phyloP scores from a whole-genome alignment of 2,329 filamentous ascomycete genomes.

The Fusarium longipes region DNA sequence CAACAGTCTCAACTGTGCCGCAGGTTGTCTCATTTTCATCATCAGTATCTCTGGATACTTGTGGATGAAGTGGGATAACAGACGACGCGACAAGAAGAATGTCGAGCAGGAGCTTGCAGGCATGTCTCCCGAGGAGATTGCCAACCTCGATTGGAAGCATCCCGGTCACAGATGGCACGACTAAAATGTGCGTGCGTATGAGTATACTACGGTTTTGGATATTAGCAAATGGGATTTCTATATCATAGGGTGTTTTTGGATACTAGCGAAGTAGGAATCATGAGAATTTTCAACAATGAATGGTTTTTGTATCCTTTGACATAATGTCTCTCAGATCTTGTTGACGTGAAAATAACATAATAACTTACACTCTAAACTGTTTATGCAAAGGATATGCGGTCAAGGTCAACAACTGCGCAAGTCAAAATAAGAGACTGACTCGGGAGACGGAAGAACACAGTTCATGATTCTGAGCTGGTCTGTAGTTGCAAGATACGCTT shows the following conservation, averaged over 20 bases:
- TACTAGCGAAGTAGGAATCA: conserved; percentile 8
- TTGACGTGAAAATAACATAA: no score
- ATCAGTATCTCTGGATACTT: conserved; percentile 59
- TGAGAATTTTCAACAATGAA: conserved; percentile 12
- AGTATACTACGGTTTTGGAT: neutral
- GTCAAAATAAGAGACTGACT: no score
- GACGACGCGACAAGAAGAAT: conserved; percentile 64
- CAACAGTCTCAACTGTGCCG: conserved; percentile 72
- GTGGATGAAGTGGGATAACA: conserved; percentile 74
- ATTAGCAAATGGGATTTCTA: conserved; percentile 11
- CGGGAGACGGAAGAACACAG: no score
- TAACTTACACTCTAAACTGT: no score
- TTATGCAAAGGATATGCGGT: no score
- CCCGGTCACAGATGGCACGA: conserved; percentile 71
- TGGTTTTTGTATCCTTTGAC: neutral
- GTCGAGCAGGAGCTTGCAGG: conserved; percentile 68
- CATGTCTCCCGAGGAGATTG: conserved; percentile 63
- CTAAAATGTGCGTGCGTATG: conserved; percentile 1
- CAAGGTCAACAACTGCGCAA: no score
- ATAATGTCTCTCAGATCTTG: no score
- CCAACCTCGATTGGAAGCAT: conserved; percentile 75
- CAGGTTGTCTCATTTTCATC: conserved; percentile 66
- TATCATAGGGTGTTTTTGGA: conserved; percentile 6
- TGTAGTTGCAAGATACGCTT: no score
- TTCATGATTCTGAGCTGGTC: no score